Percentiles rank a stretch among this genome's conserved stretches.
These are phyloP conservation scores for Vaccinium vitisidaea DNA, from an alignment of 148 eudicot species.

Conservation along the genomic window DNA sequence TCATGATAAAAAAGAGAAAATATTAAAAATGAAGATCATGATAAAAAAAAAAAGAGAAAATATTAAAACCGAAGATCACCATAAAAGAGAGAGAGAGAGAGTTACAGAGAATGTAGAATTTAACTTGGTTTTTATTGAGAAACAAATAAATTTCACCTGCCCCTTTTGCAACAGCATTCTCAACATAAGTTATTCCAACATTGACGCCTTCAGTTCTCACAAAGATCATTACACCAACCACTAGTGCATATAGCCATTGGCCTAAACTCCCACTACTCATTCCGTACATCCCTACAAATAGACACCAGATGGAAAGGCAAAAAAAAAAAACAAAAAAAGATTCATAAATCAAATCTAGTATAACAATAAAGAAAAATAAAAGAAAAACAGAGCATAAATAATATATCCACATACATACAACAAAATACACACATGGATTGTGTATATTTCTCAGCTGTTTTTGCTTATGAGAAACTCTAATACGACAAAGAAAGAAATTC, in stretches of 20 bases:
- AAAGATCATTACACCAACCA: conserved; percentile 32
- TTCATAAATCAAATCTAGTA: not conserved
- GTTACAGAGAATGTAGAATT: not conserved
- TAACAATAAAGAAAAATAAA: too few species aligned
- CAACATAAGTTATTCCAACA: conserved; percentile 60
- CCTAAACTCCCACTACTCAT: conserved; percentile 26
- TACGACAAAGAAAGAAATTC: not conserved
- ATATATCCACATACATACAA: too few species aligned
- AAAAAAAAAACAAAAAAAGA: too few species aligned
- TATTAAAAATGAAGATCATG: too few species aligned
- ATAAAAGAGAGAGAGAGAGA: not conserved
- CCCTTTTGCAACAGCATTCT: conserved; percentile 80
- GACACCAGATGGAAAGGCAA: not conserved
- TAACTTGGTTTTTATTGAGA: not conserved
- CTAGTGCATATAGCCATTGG: conserved; percentile 37
- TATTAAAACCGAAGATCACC: not conserved
- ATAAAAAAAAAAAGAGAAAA: too few species aligned
- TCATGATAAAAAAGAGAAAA: too few species aligned
- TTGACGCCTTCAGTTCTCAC: conserved; percentile 40
- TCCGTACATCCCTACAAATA: conserved; percentile 20
- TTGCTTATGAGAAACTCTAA: not conserved
- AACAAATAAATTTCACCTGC: conserved; percentile 46
- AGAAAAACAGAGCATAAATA: too few species aligned
- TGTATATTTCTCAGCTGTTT: not conserved
- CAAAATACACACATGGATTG: too few species aligned